Percentiles rank a stretch among this genome's conserved stretches.
Evolutionary conservation across 179 eudicot genomes (phyloP).

Genomic region (Silene noctiflora): DNA sequence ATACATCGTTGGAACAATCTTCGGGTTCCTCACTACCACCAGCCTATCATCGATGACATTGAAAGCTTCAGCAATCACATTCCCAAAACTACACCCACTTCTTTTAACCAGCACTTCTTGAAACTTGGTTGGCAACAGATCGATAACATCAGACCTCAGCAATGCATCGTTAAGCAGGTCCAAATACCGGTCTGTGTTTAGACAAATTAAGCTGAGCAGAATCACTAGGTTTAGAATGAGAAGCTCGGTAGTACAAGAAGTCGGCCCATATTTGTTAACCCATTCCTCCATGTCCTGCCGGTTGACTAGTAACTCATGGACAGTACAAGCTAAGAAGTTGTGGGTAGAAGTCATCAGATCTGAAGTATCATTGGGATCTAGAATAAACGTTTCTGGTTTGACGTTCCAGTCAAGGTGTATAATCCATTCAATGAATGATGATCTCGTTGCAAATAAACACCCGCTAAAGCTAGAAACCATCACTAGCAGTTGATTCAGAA

Average conservation of each 20-base stretch:
- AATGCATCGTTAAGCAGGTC: constrained; percentile 24
- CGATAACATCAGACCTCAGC: constrained; percentile 18
- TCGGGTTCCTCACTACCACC: constrained; percentile 30
- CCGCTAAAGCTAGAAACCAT: constrained; percentile 27
- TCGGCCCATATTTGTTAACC: constrained; percentile 23
- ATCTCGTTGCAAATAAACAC: constrained; percentile 37
- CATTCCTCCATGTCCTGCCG: constrained; percentile 29
- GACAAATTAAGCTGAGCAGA: constrained; percentile 34
- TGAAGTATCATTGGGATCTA: not conserved
- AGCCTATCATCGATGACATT: constrained; percentile 42
- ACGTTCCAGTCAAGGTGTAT: constrained; percentile 27
- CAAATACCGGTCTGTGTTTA: constrained; percentile 27
- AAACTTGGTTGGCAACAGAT: constrained; percentile 33
- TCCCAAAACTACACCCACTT: constrained; percentile 9
- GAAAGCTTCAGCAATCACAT: constrained; percentile 46
- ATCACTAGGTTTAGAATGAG: constrained; percentile 36
- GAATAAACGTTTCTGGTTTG: not conserved
- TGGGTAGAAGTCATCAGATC: constrained; percentile 5
- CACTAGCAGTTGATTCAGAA: constrained; percentile 43
- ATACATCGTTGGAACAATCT: not conserved
- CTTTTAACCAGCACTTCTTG: constrained; percentile 22
- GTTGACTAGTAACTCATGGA: constrained; percentile 31
- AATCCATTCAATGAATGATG: constrained; percentile 53
- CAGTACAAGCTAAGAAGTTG: constrained; percentile 23
- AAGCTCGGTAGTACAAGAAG: too few relatives aligned